These are phyloP conservation scores for Penicillium salamii DNA, from an alignment of 495 filamentous ascomycete genomes.

Conservation along the genomic window DNA sequence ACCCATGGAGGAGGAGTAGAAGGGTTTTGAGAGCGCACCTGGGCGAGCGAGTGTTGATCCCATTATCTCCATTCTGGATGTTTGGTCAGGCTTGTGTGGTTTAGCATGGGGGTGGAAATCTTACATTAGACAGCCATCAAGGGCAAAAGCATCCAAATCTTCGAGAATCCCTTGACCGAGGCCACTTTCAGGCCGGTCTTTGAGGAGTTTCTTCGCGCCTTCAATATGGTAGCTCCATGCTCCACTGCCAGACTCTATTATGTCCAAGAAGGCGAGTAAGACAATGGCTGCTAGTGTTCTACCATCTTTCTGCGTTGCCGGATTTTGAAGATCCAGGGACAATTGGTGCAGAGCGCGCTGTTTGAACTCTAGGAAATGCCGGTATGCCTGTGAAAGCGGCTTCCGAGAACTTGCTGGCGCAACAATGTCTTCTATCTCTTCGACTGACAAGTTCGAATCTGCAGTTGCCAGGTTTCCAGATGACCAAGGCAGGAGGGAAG, in stretches of 20 bases:
- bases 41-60: constrained; percentile 46
- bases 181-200: constrained; percentile 24
- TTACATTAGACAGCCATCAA: constrained; percentile 45
- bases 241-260: constrained; percentile 44
- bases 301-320: constrained; percentile 37
- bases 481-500: constrained; percentile 37
- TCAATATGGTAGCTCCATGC: constrained; percentile 50
- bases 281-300: constrained; percentile 42
- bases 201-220: constrained; percentile 43
- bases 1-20: constrained; percentile 41
- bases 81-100: constrained; percentile 1
- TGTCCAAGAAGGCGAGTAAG: constrained; percentile 42
- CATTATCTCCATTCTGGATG: constrained; percentile 44
- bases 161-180: constrained; percentile 29
- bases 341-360: constrained; percentile 42
- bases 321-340: constrained; percentile 36
- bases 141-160: constrained; percentile 40
- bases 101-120: constrained; percentile 1
- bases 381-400: constrained; percentile 31
- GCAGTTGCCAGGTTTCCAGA: constrained; percentile 18
- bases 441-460: constrained; percentile 17
- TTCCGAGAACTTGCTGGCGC: constrained; percentile 27
- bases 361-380: constrained; percentile 43
- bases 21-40: constrained; percentile 42
- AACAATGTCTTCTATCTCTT: constrained; percentile 31